Evolutionary conservation across 495 filamentous ascomycete genomes (phyloP).

Genomic region (Xylaria nigripes): DNA sequence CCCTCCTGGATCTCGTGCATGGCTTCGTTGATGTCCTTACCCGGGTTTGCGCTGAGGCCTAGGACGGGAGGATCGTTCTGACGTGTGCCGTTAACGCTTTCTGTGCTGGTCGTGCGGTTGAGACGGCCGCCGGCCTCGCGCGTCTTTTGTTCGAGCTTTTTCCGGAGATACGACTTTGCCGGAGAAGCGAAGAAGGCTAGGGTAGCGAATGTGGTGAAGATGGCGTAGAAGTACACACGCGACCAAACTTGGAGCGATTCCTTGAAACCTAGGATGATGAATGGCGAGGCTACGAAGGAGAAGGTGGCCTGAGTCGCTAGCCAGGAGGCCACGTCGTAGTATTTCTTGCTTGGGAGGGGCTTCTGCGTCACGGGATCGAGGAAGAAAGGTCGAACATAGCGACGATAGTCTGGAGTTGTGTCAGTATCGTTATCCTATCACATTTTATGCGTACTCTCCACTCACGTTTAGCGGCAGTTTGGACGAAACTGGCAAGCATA

Average conservation of each 20-base stretch:
- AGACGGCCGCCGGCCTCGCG: constrained; percentile 28
- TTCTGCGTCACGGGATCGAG: constrained; percentile 58
- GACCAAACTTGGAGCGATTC: constrained; percentile 66
- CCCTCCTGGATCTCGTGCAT: constrained; percentile 63
- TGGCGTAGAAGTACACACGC: constrained; percentile 81
- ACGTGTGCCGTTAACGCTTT: constrained; percentile 25
- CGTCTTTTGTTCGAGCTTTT: constrained; percentile 51
- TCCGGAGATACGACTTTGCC: constrained; percentile 52
- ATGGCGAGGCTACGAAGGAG: constrained; percentile 72
- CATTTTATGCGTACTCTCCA: not conserved
- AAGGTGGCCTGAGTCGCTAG: constrained; percentile 76
- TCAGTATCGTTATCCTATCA: not conserved
- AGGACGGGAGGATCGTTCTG: constrained; percentile 55
- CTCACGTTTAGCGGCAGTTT: constrained; percentile 89
- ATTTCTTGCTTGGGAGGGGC: constrained; percentile 62
- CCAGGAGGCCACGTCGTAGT: constrained; percentile 79
- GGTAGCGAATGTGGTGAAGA: constrained; percentile 54
- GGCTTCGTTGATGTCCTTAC: constrained; percentile 69
- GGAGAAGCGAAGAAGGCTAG: constrained; percentile 76
- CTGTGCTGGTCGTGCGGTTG: constrained; percentile 28
- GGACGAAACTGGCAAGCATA: constrained; percentile 77
- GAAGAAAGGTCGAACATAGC: constrained; percentile 89
- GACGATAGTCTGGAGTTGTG: constrained; percentile 62
- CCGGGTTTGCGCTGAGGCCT: constrained; percentile 70
- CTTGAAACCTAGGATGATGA: constrained; percentile 66